These are phyloP conservation scores for Sclerotinia sclerotiorum DNA, from an alignment of 2,329 filamentous ascomycete genomes.

Conservation along the genomic window DNA sequence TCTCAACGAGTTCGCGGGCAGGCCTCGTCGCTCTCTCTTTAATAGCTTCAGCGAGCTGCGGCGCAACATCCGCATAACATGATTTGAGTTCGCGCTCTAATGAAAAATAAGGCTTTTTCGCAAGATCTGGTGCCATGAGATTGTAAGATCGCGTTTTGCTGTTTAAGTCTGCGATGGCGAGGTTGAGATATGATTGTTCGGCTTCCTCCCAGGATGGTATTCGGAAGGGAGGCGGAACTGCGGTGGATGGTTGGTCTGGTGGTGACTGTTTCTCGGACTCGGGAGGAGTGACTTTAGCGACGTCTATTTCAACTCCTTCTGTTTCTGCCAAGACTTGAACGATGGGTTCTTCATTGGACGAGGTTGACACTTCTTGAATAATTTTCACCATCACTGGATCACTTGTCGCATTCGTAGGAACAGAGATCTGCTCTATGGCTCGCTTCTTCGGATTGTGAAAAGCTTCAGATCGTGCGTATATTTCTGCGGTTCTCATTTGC, in stretches of 20 bases:
- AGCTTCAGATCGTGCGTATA: constrained; percentile 74
- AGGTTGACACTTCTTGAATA: constrained; percentile 41
- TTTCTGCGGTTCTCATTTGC: constrained; percentile 69
- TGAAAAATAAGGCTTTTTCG: constrained; percentile 88
- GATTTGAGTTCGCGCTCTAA: constrained; percentile 77
- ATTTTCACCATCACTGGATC: constrained; percentile 51
- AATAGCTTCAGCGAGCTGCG: constrained; percentile 70
- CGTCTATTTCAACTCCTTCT: constrained; percentile 20
- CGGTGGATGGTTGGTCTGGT: constrained; percentile 27
- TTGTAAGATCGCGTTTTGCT: constrained; percentile 83
- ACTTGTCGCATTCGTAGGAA: constrained; percentile 49
- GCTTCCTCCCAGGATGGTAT: constrained; percentile 73
- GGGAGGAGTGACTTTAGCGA: constrained; percentile 9
- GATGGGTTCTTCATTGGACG: constrained; percentile 23
- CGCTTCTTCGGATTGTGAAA: constrained; percentile 57
- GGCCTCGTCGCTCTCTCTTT: constrained; percentile 60
- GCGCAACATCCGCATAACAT: constrained; percentile 86
- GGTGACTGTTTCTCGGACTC: constrained; percentile 17
- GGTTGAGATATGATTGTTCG: constrained; percentile 72
- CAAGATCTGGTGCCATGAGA: constrained; percentile 86
- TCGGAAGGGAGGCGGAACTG: constrained; percentile 64
- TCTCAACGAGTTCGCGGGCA: constrained; percentile 45
- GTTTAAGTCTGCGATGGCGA: constrained; percentile 79
- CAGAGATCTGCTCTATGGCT: constrained; percentile 49
- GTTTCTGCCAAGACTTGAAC: constrained; percentile 30